phyloP scores from a whole-genome alignment of 176 grass and related monocot genomes.

The Echinochloa phyllopogon region DNA sequence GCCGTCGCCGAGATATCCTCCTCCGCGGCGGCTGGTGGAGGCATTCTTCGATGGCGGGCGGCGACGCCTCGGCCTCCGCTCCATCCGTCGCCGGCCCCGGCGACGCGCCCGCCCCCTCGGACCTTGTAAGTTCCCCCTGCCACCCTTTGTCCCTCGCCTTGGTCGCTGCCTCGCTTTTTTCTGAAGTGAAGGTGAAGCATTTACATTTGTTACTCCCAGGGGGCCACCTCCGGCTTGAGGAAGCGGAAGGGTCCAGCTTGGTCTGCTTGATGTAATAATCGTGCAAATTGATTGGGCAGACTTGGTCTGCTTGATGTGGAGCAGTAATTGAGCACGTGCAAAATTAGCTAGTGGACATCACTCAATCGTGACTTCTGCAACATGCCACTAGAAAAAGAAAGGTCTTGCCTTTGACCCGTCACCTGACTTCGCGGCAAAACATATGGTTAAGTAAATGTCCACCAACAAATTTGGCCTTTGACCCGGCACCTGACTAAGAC shows the following conservation, averaged over 20 bases:
- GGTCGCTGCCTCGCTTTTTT: neutral
- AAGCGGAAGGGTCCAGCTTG: constrained; percentile 9
- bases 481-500: no score
- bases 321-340: neutral
- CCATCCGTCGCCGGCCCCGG: neutral
- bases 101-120: neutral
- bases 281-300: neutral
- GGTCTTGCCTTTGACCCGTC: no score
- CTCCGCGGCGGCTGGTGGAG: neutral
- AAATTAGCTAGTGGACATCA: no score
- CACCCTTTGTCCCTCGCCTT: neutral
- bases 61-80: neutral
- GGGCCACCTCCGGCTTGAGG: neutral
- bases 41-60: neutral
- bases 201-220: neutral
- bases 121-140: neutral
- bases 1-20: no score
- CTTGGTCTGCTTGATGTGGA: neutral
- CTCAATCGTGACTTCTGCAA: no score
- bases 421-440: no score
- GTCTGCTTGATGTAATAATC: neutral
- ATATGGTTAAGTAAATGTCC: no score
- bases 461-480: no score
- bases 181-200: neutral
- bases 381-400: no score